Evolutionary conservation across 2,329 filamentous ascomycete genomes (phyloP).

Genomic region (Alternaria consortialis): DNA sequence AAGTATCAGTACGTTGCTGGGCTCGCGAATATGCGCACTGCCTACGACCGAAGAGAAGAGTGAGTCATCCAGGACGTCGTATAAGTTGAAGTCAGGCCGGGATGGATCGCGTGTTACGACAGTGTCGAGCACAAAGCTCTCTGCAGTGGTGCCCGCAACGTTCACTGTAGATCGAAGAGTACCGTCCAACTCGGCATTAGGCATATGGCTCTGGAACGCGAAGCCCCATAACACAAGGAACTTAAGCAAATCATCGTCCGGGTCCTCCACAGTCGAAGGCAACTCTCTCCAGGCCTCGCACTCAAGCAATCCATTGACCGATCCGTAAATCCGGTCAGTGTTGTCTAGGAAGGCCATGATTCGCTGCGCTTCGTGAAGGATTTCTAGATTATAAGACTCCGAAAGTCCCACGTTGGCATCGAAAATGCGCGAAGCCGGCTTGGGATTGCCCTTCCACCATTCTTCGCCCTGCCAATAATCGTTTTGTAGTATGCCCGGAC

Average conservation of each 20-base stretch:
- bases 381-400: slow-evolving; percentile 45
- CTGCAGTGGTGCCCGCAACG: slow-evolving; percentile 34
- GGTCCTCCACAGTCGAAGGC: slow-evolving; percentile 26
- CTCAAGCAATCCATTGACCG: slow-evolving; percentile 60
- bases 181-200: slow-evolving; percentile 54
- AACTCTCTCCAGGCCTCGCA: slow-evolving; percentile 50
- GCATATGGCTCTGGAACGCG: slow-evolving; percentile 55
- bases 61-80: slow-evolving; percentile 62
- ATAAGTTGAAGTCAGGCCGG: slow-evolving; percentile 54
- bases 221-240: slow-evolving; percentile 62
- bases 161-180: slow-evolving; percentile 56
- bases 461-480: slow-evolving; percentile 65
- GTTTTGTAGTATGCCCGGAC: slow-evolving; percentile 54
- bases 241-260: slow-evolving; percentile 52
- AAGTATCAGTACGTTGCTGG: slow-evolving; percentile 65
- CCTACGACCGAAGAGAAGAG: slow-evolving; percentile 50
- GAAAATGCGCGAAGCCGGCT: slow-evolving; percentile 62
- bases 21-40: slow-evolving; percentile 42
- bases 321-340: slow-evolving; percentile 67
- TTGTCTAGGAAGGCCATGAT: slow-evolving; percentile 68
- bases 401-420: slow-evolving; percentile 48
- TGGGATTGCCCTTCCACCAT: slow-evolving; percentile 69
- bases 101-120: slow-evolving; percentile 31
- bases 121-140: slow-evolving; percentile 44
- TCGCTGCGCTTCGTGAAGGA: slow-evolving; percentile 67